Conservation (phyloP, 768 basidiomycete species). For the Tricholoma flavovirens region DNA sequence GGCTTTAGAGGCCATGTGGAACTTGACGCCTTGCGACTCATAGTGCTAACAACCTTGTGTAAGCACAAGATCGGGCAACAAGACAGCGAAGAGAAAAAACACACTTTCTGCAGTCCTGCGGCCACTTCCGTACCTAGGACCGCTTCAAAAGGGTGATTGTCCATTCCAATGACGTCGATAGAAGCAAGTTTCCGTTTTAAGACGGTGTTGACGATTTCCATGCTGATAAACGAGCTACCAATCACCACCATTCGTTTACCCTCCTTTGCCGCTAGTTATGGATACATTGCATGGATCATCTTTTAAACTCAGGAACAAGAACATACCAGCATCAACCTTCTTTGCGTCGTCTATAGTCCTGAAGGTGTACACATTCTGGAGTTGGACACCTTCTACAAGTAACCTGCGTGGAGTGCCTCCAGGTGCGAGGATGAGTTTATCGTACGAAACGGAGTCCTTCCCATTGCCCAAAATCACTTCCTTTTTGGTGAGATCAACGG, state of each 20-base stretch:
- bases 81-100: neutral
- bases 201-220: conserved; percentile 83
- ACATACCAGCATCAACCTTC: conserved; percentile 61
- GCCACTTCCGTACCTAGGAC: conserved; percentile 81
- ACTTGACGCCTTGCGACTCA: conserved; percentile 77
- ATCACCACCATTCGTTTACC: conserved; percentile 77
- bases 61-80: neutral
- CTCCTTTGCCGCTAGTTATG: conserved; percentile 50
- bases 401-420: conserved; percentile 71
- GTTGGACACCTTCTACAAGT: conserved; percentile 68
- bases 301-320: neutral
- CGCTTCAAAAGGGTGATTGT: conserved; percentile 72
- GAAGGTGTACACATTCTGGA: conserved; percentile 75
- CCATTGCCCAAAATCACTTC: conserved; percentile 55
- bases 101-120: conserved; percentile 67
- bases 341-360: conserved; percentile 66
- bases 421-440: conserved; percentile 73
- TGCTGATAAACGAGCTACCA: conserved; percentile 87
- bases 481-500: conserved; percentile 58
- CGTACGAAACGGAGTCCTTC: conserved; percentile 60
- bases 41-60: conserved; percentile 48
- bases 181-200: conserved; percentile 71
- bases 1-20: conserved; percentile 70
- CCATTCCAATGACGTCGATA: conserved; percentile 81
- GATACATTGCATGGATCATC: neutral